Conservation (phyloP, 2,329 filamentous ascomycete genomes). For the Fusarium chuoi region DNA sequence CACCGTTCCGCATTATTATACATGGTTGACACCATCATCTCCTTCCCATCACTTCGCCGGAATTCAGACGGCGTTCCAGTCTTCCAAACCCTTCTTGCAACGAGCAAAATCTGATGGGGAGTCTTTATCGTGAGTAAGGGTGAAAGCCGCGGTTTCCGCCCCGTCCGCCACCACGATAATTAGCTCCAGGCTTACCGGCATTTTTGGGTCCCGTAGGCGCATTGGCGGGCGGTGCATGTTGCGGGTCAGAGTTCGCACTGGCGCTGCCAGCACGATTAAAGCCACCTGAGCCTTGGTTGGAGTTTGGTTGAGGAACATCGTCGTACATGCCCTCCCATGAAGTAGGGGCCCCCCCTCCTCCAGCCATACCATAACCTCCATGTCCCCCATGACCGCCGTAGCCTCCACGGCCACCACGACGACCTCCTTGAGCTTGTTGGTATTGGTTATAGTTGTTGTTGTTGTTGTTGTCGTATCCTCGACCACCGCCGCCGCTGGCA, state of each 20-base stretch:
- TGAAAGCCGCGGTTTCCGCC: slow-evolving; percentile 81
- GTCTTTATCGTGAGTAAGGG: slow-evolving; percentile 68
- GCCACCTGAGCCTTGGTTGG: slow-evolving; percentile 56
- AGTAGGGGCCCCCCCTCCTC: slow-evolving; percentile 72
- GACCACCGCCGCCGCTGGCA: slow-evolving; percentile 41
- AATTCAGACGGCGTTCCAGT: not conserved
- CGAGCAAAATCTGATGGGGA: not conserved
- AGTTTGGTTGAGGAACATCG: slow-evolving; percentile 86
- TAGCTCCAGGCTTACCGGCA: slow-evolving; percentile 87
- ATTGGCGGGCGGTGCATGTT: slow-evolving; percentile 63
- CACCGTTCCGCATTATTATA: slow-evolving; percentile 14
- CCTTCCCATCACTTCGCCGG: slow-evolving; percentile 11
- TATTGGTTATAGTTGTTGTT: slow-evolving; percentile 50
- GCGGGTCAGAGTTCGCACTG: slow-evolving; percentile 54
- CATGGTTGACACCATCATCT: not conserved
- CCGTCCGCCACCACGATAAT: slow-evolving; percentile 90
- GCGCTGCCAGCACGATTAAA: slow-evolving; percentile 55
- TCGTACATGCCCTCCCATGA: slow-evolving; percentile 99
- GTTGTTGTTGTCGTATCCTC: slow-evolving; percentile 47
- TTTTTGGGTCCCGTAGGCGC: slow-evolving; percentile 97
- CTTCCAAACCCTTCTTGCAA: not conserved
- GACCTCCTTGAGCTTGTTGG: slow-evolving; percentile 54
- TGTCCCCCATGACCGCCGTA: slow-evolving; percentile 43
- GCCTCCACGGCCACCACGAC: slow-evolving; percentile 47
- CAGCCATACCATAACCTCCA: slow-evolving; percentile 50